phyloP scores from a whole-genome alignment of 2,329 filamentous ascomycete species.

The Ceratocystis albifundus region DNA sequence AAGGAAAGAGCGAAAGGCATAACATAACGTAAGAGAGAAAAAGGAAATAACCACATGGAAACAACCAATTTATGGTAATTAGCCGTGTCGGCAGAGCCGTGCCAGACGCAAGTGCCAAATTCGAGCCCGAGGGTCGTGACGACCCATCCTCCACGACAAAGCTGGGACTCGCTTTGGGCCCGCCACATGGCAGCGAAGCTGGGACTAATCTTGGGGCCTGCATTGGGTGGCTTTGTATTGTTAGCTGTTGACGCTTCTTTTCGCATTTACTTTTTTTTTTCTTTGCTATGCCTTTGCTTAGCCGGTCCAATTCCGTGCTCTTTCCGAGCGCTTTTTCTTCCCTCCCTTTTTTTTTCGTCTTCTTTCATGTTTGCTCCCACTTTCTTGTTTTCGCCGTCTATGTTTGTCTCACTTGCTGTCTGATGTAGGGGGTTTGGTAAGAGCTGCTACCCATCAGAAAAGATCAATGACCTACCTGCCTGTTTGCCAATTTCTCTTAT shows the following conservation, averaged over 20 bases:
- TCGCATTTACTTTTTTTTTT: background rate
- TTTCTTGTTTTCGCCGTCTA: background rate
- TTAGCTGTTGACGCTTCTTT: background rate
- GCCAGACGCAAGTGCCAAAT: background rate
- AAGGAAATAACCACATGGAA: background rate
- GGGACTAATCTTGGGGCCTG: background rate
- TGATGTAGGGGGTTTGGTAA: background rate
- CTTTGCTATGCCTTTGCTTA: background rate
- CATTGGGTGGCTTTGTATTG: background rate
- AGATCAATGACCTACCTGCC: background rate
- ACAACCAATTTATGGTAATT: background rate
- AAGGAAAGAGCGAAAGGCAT: background rate
- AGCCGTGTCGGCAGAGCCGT: constrained; percentile 4
- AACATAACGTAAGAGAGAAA: constrained; percentile 5
- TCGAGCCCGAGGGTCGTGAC: background rate
- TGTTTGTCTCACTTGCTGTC: background rate
- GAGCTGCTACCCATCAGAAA: background rate
- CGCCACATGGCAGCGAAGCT: constrained; percentile 6
- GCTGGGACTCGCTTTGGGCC: constrained; percentile 2
- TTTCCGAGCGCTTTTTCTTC: background rate
- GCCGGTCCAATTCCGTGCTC: background rate
- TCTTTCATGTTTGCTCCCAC: background rate
- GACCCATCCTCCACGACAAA: background rate
- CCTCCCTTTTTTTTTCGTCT: background rate
- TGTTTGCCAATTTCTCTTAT: background rate